A percentile compares a stretch with the other conserved stretches of the same genome.
Conservation (phyloP, 1,284 basidiomycete genomes). For the Puccinia coronata region DNA sequence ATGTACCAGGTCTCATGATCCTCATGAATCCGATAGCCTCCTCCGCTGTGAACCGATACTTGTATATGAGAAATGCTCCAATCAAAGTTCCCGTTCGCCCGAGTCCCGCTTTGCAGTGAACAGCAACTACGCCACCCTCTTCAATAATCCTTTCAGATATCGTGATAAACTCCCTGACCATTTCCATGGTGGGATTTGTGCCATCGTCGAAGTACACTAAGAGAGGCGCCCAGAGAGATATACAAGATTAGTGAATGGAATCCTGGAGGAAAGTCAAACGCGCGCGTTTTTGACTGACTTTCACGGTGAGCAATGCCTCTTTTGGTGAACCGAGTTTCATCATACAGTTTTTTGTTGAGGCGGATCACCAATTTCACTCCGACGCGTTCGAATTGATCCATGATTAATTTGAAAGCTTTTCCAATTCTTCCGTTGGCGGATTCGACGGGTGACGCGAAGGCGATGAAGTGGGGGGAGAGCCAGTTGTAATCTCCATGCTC, state of each 20-base stretch:
- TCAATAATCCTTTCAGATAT: constrained; percentile 49
- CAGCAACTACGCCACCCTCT: constrained; percentile 56
- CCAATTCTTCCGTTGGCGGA: constrained; percentile 62
- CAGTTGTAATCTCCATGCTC: constrained; percentile 96
- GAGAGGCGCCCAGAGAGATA: neutral
- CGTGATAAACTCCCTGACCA: constrained; percentile 49
- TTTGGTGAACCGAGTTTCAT: constrained; percentile 78
- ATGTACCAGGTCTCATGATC: constrained; percentile 79
- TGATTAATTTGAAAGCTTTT: constrained; percentile 78
- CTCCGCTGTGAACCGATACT: constrained; percentile 96
- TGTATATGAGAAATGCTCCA: constrained; percentile 97
- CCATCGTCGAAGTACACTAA: constrained; percentile 51
- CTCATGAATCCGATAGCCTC: constrained; percentile 99
- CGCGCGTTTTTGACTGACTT: constrained; percentile 36
- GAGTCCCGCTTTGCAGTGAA: constrained; percentile 87
- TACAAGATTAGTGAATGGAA: neutral
- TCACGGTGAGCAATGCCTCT: constrained; percentile 86
- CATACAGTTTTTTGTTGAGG: constrained; percentile 92
- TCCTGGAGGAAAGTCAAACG: neutral
- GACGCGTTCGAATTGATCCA: constrained; percentile 85
- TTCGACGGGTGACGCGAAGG: constrained; percentile 92
- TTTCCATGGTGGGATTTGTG: constrained; percentile 49
- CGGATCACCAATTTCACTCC: constrained; percentile 89
- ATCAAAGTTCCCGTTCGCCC: constrained; percentile 92
- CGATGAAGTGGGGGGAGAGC: constrained; percentile 87